Evolutionary conservation across 768 basidiomycete genomes (phyloP).

Genomic region (Chalciporus chontae): DNA sequence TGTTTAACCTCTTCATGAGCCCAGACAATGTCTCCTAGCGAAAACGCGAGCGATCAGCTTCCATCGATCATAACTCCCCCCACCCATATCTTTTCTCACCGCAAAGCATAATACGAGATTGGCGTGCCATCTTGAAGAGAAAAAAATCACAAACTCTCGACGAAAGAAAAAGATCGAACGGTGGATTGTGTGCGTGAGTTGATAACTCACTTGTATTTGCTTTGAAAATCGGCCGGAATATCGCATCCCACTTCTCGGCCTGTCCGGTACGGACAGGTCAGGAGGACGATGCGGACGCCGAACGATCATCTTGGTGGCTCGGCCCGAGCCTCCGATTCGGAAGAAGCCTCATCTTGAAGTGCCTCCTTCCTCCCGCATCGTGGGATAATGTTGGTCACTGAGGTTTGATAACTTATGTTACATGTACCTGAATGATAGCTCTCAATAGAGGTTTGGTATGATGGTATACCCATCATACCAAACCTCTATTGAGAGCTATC

Average conservation of each 20-base stretch:
- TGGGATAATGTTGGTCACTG: too few relatives aligned
- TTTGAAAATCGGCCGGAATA: not conserved
- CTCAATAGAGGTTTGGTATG: too few relatives aligned
- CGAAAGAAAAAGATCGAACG: not conserved
- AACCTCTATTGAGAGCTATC: too few relatives aligned
- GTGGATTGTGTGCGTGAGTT: not conserved
- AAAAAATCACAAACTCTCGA: not conserved
- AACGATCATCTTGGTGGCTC: not conserved
- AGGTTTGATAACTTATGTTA: too few relatives aligned
- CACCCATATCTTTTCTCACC: conserved; percentile 20
- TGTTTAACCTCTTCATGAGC: conserved; percentile 69
- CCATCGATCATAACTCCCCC: not conserved
- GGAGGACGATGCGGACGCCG: not conserved
- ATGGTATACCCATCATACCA: too few relatives aligned
- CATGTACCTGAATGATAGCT: too few relatives aligned
- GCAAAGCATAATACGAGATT: conserved; percentile 33
- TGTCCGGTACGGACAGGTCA: not conserved
- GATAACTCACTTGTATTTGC: not conserved
- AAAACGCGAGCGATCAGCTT: not conserved
- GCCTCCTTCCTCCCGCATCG: too few relatives aligned
- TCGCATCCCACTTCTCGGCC: not conserved
- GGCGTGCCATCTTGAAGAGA: conserved; percentile 19
- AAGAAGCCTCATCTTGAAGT: too few relatives aligned
- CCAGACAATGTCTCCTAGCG: conserved; percentile 70
- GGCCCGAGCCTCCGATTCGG: not conserved